These are phyloP conservation scores for Anacardium occidentale DNA, from an alignment of 345 rosid genomes.

Conservation along the genomic window DNA sequence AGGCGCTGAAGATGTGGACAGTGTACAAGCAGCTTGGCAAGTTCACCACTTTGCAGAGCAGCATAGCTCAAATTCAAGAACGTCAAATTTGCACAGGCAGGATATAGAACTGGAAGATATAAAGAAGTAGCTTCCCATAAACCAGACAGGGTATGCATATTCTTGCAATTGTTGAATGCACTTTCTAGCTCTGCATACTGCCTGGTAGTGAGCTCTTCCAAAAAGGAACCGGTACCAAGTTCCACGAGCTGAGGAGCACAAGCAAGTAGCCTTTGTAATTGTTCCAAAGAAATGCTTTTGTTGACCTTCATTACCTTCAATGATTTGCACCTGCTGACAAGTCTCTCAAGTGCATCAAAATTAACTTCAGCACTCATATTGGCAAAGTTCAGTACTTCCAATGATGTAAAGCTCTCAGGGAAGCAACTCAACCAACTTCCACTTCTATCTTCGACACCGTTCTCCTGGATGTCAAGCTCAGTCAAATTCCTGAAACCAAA, in stretches of 20 bases:
- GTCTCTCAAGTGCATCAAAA: constrained; percentile 60
- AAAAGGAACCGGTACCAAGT: constrained; percentile 66
- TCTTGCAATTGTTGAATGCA: constrained; percentile 49
- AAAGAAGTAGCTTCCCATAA: constrained; percentile 47
- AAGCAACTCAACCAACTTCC: constrained; percentile 66
- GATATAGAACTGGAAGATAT: constrained; percentile 48
- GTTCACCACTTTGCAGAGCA: constrained; percentile 46
- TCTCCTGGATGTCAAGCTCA: constrained; percentile 67
- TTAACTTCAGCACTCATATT: constrained; percentile 45
- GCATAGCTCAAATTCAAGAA: constrained; percentile 64
- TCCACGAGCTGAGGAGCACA: constrained; percentile 49
- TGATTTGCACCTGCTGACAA: constrained; percentile 53
- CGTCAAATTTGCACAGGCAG: constrained; percentile 47
- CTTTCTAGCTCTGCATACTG: constrained; percentile 40
- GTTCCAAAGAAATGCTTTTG: constrained; percentile 43
- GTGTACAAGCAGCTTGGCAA: constrained; percentile 51
- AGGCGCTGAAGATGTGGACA: constrained; percentile 58
- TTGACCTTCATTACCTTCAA: constrained; percentile 58
- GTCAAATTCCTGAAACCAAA: constrained; percentile 54
- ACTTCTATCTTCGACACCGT: constrained; percentile 51
- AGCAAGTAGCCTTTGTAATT: constrained; percentile 50
- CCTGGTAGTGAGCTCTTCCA: constrained; percentile 36
- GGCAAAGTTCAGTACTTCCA: constrained; percentile 62
- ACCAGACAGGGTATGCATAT: constrained; percentile 53
- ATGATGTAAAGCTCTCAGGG: constrained; percentile 51